These are phyloP conservation scores for Solanum sejunctum DNA, from an alignment of 257 asterid species.

Conservation along the genomic window DNA sequence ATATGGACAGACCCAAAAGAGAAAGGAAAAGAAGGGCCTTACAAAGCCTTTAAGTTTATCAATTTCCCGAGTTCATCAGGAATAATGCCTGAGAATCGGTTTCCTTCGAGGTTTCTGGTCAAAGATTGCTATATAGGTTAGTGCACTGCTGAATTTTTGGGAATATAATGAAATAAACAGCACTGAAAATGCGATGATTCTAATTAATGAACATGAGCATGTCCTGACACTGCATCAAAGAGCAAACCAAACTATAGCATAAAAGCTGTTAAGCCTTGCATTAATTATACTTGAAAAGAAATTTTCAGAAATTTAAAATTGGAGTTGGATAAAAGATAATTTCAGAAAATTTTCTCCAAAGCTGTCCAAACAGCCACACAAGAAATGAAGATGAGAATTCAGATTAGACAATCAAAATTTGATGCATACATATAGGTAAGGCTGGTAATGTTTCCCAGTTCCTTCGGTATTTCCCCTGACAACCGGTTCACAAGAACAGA, in stretches of 20 bases:
- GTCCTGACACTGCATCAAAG: background rate
- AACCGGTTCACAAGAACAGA: slow-evolving; percentile 83
- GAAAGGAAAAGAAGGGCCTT: slow-evolving; percentile 18
- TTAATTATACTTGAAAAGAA: background rate
- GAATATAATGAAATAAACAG: background rate
- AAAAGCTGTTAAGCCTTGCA: background rate
- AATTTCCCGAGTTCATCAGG: slow-evolving; percentile 64
- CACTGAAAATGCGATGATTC: background rate
- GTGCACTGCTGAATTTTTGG: background rate
- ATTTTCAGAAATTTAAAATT: background rate
- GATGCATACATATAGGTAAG: slow-evolving; percentile 76
- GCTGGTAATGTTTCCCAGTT: slow-evolving; percentile 52
- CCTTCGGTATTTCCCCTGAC: slow-evolving; percentile 75
- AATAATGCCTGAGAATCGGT: slow-evolving; percentile 60
- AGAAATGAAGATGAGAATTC: background rate
- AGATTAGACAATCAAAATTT: background rate
- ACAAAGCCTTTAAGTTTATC: slow-evolving; percentile 49
- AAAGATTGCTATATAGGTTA: background rate
- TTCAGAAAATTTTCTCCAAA: background rate
- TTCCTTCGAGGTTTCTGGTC: slow-evolving; percentile 72
- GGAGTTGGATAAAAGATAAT: background rate
- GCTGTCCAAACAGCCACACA: background rate
- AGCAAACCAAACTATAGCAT: background rate
- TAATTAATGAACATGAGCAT: background rate
- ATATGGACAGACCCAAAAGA: background rate